Evolutionary conservation across 202 grass and related monocot species (phyloP).

Genomic region (Setaria italica): DNA sequence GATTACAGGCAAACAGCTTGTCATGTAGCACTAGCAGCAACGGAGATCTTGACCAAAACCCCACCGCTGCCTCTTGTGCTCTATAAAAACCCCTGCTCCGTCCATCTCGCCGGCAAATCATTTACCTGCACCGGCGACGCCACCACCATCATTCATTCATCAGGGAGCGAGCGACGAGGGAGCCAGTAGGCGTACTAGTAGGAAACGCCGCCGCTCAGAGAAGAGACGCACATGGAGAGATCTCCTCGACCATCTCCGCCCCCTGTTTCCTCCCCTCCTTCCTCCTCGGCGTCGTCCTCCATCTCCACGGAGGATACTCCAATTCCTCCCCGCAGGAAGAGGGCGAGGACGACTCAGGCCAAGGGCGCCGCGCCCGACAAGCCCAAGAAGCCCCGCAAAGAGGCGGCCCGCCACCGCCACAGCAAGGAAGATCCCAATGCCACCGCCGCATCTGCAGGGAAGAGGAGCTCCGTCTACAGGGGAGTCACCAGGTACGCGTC

Average conservation of each 20-base stretch:
- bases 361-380: constrained; percentile 43
- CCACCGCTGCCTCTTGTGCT: too few species aligned
- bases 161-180: too few species aligned
- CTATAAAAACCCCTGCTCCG: too few species aligned
- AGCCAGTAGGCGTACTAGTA: background rate
- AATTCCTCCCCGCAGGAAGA: constrained; percentile 33
- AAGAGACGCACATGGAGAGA: constrained; percentile 10
- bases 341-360: background rate
- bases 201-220: background rate
- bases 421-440: constrained; percentile 46
- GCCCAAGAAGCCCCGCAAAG: constrained; percentile 67
- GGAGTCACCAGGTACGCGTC: constrained; percentile 82
- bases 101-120: too few species aligned
- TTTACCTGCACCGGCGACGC: too few species aligned
- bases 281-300: constrained; percentile 50
- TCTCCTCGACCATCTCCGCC: constrained; percentile 6
- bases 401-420: background rate
- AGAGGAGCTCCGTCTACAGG: constrained; percentile 89
- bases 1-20: background rate
- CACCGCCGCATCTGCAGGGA: constrained; percentile 40
- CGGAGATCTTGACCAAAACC: too few species aligned
- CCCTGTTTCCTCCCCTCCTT: constrained; percentile 41
- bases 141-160: too few species aligned
- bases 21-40: too few species aligned
- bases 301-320: background rate